These are phyloP conservation scores for Neurospora sp. DNA, from an alignment of 495 filamentous ascomycete species.

Conservation along the genomic window DNA sequence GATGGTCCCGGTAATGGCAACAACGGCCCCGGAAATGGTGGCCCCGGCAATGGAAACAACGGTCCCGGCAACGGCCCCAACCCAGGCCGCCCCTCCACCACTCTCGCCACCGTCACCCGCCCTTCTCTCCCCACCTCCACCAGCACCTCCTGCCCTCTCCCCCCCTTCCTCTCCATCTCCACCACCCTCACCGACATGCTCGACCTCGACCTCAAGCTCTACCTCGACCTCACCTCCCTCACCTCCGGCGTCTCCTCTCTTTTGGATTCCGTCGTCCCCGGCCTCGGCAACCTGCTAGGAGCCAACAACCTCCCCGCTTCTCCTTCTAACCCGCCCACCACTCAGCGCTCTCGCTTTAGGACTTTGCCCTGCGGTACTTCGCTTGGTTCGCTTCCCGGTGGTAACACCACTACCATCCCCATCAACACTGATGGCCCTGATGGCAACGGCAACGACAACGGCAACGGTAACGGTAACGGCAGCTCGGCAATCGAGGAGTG, in stretches of 20 bases:
- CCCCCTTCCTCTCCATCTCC: background rate
- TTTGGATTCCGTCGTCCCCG: background rate
- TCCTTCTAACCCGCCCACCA: background rate
- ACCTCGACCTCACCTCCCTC: constrained; percentile 5
- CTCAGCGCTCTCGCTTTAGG: background rate
- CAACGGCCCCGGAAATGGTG: background rate
- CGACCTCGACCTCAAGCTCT: constrained; percentile 4
- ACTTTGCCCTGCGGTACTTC: constrained; percentile 2
- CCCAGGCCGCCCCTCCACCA: background rate
- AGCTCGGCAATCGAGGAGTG: background rate
- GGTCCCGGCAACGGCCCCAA: background rate
- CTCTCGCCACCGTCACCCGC: background rate
- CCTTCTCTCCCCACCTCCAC: background rate
- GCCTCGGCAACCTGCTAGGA: background rate
- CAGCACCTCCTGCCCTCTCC: background rate
- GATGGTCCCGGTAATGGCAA: too few species aligned
- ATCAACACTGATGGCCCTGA: background rate
- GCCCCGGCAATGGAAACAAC: background rate
- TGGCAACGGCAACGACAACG: background rate
- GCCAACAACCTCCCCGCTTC: background rate
- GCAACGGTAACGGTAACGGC: background rate
- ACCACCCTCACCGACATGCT: constrained; percentile 1
- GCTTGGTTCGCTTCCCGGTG: background rate
- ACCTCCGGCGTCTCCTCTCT: background rate
- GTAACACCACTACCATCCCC: constrained; percentile 2